Evolutionary conservation across 2,329 filamentous ascomycete species (phyloP), one percentile per base, ranked within the genome.

Genomic region (Fusarium zealandicum): DNA sequence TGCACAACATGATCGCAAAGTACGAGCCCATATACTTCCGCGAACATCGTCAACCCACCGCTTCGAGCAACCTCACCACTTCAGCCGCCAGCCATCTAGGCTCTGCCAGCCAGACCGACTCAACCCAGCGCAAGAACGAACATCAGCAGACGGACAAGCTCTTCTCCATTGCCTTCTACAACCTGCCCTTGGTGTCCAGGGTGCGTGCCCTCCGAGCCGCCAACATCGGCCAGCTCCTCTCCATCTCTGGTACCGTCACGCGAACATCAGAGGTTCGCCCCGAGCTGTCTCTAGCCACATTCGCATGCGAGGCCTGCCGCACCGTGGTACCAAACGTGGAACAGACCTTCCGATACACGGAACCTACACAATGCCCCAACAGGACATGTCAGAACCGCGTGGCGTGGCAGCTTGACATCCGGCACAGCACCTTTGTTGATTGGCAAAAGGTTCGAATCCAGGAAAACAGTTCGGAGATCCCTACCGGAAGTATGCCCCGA

Each of bases 381-480:
- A 73, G 80, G 20, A 90, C 84, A 6, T 99, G 95, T 72, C 88
- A 88, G 67, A 99, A 99, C 76, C 88, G 95, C 20, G 79, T 88
- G 53, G 92, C 90, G n/a, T 99, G 95, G 95, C 87, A 92, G 63
- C 78, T 99, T n/a, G 93, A 99, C 67, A 97, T 99, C 69, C 84
- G 92, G 36, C 93, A 96, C 73, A 97, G 93, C 73, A 98, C 93
- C 0, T 99, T 99, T 72, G 90, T 99, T 57, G 95, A 99, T 76
- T 99, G 95, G 95, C 95, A 99, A 72, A 98, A 98, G 73, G 92
- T 98, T 18, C 90, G 96, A 59, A 92, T 98, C 57, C 95, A 99
- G 75, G 95, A 99, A 75, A 99, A 98, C 78, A 96, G 92, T 64
- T 93, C 93, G 4, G 95, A 99, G 72, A 99, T 99, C 31, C 95